Base-by-base conservation (phyloP, 345 rosid species). In the Melaleuca alternifolia region DNA sequence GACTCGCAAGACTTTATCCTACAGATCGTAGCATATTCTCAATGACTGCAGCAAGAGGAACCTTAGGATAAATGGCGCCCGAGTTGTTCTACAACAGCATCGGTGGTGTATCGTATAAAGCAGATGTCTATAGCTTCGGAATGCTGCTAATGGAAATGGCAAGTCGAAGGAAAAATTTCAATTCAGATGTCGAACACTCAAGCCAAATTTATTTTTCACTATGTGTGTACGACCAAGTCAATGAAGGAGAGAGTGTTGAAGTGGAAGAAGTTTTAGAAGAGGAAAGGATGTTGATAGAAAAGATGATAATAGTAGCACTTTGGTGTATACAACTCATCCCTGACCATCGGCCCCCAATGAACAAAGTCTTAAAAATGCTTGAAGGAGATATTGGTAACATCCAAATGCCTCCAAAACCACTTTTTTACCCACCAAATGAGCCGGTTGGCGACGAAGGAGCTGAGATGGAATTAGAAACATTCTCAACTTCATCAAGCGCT, bases 381-480 rank as follows among this genome's bases (percentile, higher is more conserved):
- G 75, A 61, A 61, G 41, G 75, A 28, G 75, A 61, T 61, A 6
- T 61, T 28, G 2, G 5, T 14, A 61, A 28, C 1, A 14, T 61
- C 14, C 75, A 61, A 0, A 61, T 28, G 2, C 75, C 71, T 59
- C 71, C 71, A 59, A n/a, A 59, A 59, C 21, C 76, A 30, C 76
- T 30, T 30, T 0, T 62, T 62, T 62, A 28, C 41, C 44, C 76
- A 0, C 3, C 0, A 2, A 5, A 62, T 62, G 76, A 62, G 44
- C 1, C 10, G 0, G 3, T 28, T 0, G 1, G 30, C 3, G 18
- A 62, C 14, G 76, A 62, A 20, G 15, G 30, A 62, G 10, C 1
- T 0, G 21, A 14, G 4, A 62, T 62, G 44, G 11, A 62, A 62
- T 0, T 30, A 28, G 11, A 62, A 62, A 62, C 21, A 62, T 62